Conservation (phyloP, 139 green algal genomes). For the Coelastrella sp. region DNA sequence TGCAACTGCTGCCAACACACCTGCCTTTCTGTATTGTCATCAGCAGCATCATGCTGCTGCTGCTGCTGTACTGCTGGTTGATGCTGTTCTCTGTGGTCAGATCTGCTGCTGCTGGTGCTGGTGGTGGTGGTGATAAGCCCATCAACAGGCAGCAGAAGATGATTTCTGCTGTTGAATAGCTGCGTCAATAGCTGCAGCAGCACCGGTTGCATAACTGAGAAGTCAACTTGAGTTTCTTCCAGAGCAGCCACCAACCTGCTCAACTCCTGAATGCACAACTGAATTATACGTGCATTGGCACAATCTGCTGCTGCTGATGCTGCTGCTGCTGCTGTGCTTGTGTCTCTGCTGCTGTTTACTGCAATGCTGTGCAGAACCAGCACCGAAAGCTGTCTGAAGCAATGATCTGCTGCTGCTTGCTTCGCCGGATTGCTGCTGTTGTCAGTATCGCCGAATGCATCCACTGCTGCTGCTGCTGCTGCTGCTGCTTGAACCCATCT, state of each 20-base stretch:
- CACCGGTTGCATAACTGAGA: background rate
- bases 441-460: background rate
- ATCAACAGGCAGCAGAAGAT: background rate
- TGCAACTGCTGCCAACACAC: background rate
- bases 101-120: background rate
- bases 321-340: background rate
- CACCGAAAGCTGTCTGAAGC: slow-evolving; percentile 20
- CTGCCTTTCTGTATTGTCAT: background rate
- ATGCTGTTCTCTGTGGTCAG: background rate
- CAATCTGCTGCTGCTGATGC: background rate
- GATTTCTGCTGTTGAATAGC: background rate
- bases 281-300: background rate
- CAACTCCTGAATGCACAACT: slow-evolving; percentile 35
- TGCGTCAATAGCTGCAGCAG: slow-evolving; percentile 38
- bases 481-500: background rate
- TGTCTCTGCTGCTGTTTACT: background rate
- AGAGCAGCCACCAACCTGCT: background rate
- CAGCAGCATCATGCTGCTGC: slow-evolving; percentile 3
- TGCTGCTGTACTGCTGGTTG: background rate
- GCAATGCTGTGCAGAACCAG: background rate
- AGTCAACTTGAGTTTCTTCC: background rate
- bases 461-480: slow-evolving; percentile 30
- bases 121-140: background rate
- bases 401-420: slow-evolving; percentile 32
- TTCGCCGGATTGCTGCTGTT: background rate